Conservation (phyloP, 192 early-diverging fungal genomes). For the Entomortierella beljakovae region DNA sequence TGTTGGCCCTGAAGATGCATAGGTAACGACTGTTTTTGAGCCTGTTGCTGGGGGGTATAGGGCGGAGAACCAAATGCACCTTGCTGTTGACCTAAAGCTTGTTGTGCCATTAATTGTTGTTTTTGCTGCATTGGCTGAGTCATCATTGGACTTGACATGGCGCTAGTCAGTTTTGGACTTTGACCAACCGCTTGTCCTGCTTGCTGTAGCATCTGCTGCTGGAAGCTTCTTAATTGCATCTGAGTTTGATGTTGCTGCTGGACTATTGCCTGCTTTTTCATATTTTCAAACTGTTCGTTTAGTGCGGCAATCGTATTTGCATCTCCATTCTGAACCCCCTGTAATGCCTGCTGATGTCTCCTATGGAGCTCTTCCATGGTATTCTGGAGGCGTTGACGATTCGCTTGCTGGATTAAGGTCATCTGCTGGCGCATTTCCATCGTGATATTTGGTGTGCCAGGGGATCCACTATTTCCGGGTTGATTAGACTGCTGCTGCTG, state of each 20-base stretch:
- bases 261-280: slow-evolving; percentile 32
- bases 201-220: slow-evolving; percentile 34
- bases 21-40: slow-evolving; percentile 11
- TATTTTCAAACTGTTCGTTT: slow-evolving; percentile 48
- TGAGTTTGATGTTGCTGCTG: slow-evolving; percentile 31
- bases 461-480: slow-evolving; percentile 3
- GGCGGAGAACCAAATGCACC: slow-evolving; percentile 26
- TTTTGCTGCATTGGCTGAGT: slow-evolving; percentile 39
- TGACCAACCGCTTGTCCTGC: slow-evolving; percentile 28
- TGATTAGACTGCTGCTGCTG: slow-evolving; percentile 18
- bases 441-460: slow-evolving; percentile 23
- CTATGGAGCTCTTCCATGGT: slow-evolving; percentile 43
- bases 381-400: slow-evolving; percentile 29
- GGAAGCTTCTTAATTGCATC: slow-evolving; percentile 25
- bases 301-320: slow-evolving; percentile 23
- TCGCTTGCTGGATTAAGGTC: slow-evolving; percentile 34
- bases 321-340: slow-evolving; percentile 39
- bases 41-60: slow-evolving; percentile 45
- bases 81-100: slow-evolving; percentile 25
- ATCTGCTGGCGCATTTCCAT: slow-evolving; percentile 46
- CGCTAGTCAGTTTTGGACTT: slow-evolving; percentile 24
- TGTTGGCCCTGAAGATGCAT: slow-evolving; percentile 19
- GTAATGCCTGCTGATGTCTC: slow-evolving; percentile 41
- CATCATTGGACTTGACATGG: slow-evolving; percentile 23
- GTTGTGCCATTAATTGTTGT: slow-evolving; percentile 31